A percentile compares a stretch with the other conserved stretches of the same genome.
phyloP scores from a whole-genome alignment of 2,329 filamentous ascomycete species.

The Penicillium sp. region DNA sequence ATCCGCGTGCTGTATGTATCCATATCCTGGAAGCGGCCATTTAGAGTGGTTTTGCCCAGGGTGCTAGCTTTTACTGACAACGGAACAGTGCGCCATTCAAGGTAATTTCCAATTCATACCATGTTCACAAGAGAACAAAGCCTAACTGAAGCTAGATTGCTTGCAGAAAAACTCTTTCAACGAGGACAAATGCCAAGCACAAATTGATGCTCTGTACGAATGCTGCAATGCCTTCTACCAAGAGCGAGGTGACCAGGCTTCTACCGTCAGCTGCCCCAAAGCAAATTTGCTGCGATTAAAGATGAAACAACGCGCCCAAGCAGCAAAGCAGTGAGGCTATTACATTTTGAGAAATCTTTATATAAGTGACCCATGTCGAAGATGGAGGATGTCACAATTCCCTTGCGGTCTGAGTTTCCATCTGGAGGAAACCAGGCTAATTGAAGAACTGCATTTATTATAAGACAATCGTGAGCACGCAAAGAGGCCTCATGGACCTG shows the following conservation, averaged over 20 bases:
- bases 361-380: conserved; percentile 4
- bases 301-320: conserved; percentile 68
- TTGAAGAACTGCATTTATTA: conserved; percentile 70
- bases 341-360: conserved; percentile 1
- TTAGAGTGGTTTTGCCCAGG: not conserved
- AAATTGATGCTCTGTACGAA: conserved; percentile 84
- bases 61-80: conserved; percentile 17
- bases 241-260: conserved; percentile 70
- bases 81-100: conserved; percentile 80
- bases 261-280: conserved; percentile 81
- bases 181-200: conserved; percentile 73
- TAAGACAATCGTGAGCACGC: conserved; percentile 99
- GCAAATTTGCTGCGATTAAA: conserved; percentile 75
- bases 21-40: not conserved
- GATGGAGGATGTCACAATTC: conserved; percentile 43
- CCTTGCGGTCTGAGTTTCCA: conserved; percentile 53
- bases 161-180: conserved; percentile 80
- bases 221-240: conserved; percentile 90
- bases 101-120: conserved; percentile 49
- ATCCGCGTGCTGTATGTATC: conserved; percentile 71
- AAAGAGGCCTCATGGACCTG: conserved; percentile 78
- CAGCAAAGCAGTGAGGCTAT: conserved; percentile 16
- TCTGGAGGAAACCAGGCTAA: conserved; percentile 61
- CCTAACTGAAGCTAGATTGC: conserved; percentile 59
- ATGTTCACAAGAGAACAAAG: not conserved